These are phyloP conservation scores for Diaporthe capsici DNA, from an alignment of 2,329 filamentous ascomycete species.

Conservation along the genomic window DNA sequence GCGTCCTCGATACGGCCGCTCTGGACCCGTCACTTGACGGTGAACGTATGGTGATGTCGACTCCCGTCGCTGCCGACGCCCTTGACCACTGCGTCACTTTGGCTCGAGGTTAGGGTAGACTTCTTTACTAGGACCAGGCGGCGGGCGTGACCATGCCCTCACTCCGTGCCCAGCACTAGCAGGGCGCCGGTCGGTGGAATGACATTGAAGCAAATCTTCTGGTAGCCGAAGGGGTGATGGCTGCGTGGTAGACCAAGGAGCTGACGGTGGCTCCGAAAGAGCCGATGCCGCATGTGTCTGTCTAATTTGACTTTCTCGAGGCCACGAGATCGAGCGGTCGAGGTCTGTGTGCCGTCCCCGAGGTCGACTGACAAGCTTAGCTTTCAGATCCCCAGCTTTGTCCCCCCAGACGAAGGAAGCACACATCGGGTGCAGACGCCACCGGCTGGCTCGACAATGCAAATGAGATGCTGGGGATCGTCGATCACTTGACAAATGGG, in stretches of 20 bases:
- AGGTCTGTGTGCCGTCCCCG: slow-evolving; percentile 22
- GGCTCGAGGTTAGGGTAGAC: background rate
- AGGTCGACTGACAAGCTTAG: slow-evolving; percentile 9
- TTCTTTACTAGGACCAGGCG: background rate
- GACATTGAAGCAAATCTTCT: background rate
- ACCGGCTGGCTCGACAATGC: slow-evolving; percentile 24
- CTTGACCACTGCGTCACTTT: background rate
- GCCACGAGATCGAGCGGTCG: slow-evolving; percentile 17
- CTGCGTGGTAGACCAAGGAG: background rate
- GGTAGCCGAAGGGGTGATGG: background rate
- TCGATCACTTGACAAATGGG: slow-evolving; percentile 27
- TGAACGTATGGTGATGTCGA: background rate
- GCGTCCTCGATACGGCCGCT: slow-evolving; percentile 8
- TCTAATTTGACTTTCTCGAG: slow-evolving; percentile 19
- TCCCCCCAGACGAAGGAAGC: slow-evolving; percentile 27
- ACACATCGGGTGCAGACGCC: slow-evolving; percentile 26
- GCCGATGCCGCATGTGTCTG: slow-evolving; percentile 10
- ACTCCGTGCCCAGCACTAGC: slow-evolving; percentile 1
- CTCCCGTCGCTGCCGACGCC: background rate
- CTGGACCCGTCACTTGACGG: slow-evolving; percentile 5
- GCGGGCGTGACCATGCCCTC: background rate
- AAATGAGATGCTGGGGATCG: slow-evolving; percentile 27
- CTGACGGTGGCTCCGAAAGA: slow-evolving; percentile 21
- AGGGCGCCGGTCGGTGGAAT: slow-evolving; percentile 1
- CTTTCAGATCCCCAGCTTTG: slow-evolving; percentile 21